A percentile compares a stretch with the other conserved stretches of the same genome.
These are phyloP conservation scores for Macrophomina tecta DNA, from an alignment of 2,329 filamentous ascomycete genomes.

Conservation along the genomic window DNA sequence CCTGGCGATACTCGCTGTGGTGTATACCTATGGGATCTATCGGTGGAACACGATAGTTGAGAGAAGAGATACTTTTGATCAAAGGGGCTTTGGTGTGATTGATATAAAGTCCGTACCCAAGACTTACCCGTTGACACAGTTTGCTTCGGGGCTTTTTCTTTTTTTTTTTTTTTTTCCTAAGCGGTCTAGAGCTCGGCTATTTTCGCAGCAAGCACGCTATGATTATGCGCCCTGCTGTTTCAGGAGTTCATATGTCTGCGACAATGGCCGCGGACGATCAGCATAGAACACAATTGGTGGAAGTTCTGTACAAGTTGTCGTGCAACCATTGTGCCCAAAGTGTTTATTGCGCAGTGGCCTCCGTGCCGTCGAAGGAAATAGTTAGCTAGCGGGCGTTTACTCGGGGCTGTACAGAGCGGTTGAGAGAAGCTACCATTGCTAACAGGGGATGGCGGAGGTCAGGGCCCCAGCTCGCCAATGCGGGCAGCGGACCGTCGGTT, in stretches of 20 bases:
- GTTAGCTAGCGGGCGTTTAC: background rate
- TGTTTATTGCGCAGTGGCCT: background rate
- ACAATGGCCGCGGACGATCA: constrained; percentile 6
- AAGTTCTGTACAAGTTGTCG: background rate
- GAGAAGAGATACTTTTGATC: too few species aligned
- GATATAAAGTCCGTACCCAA: too few species aligned
- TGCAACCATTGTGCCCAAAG: too few species aligned
- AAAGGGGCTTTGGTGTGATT: too few species aligned
- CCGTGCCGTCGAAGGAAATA: background rate
- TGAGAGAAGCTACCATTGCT: background rate
- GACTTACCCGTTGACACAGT: background rate
- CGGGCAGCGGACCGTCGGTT: constrained; percentile 21
- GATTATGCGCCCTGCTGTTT: constrained; percentile 1
- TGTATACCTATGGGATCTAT: too few species aligned
- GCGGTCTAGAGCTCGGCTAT: background rate
- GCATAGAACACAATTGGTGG: constrained; percentile 7
- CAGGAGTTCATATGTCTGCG: constrained; percentile 11
- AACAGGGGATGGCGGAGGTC: background rate
- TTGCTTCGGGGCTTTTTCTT: background rate
- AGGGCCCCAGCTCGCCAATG: constrained; percentile 13
- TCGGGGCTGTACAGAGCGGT: background rate
- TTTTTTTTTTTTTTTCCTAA: background rate
- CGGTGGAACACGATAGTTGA: too few species aligned
- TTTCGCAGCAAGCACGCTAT: background rate
- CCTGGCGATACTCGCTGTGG: too few species aligned